Percentiles rank a stretch among this genome's conserved stretches.
Conservation (phyloP, 2,329 filamentous ascomycete genomes). For the Aspergillus oerlinghausenensis region DNA sequence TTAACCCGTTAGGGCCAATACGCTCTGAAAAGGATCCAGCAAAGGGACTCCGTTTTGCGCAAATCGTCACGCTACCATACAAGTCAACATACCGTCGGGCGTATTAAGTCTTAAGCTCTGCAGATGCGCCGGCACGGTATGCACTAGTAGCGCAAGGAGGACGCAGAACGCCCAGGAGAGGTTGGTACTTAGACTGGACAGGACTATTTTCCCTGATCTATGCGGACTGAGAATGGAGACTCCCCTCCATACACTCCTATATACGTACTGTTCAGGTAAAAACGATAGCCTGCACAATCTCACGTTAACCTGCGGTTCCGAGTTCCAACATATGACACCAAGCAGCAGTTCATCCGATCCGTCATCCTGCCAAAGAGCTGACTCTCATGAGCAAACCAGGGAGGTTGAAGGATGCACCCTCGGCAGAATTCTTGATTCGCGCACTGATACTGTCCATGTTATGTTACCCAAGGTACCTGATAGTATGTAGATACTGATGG, state of each 20-base stretch:
- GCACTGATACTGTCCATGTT: neutral
- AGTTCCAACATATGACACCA: no score
- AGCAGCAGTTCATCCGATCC: neutral
- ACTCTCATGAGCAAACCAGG: neutral
- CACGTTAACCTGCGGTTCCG: neutral
- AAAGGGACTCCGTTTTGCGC: conserved; percentile 1
- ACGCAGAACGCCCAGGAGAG: neutral
- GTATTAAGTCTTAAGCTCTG: conserved; percentile 12
- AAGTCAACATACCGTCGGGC: conserved; percentile 13
- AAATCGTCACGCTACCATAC: neutral
- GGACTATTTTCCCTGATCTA: neutral
- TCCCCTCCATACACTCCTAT: no score
- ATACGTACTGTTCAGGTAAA: neutral
- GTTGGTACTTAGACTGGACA: neutral
- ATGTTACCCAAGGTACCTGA: neutral
- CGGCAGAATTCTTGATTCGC: neutral
- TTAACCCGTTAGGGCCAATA: neutral
- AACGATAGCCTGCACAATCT: neutral
- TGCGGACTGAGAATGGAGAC: neutral
- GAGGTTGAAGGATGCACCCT: neutral
- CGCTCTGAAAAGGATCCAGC: neutral
- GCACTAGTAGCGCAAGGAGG: conserved; percentile 14
- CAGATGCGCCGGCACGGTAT: conserved; percentile 10
- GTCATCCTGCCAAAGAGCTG: neutral
- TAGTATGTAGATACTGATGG: neutral